A percentile compares a stretch with the other conserved stretches of the same genome.
Conservation (phyloP, 2,329 filamentous ascomycete species). For the Sclerotinia sclerotiorum region DNA sequence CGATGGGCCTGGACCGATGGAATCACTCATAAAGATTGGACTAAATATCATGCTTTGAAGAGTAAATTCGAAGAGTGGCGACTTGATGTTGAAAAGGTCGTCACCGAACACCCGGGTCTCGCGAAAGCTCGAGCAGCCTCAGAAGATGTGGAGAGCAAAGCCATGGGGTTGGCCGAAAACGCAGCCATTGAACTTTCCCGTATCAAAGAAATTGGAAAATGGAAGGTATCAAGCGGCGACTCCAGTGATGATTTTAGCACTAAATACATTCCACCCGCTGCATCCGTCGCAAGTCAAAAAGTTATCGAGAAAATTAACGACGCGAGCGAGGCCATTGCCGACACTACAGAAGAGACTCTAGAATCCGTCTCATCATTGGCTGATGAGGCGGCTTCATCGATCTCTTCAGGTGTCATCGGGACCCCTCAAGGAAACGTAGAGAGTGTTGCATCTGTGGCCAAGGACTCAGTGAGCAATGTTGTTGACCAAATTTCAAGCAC, state of each 20-base stretch:
- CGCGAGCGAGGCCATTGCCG: constrained; percentile 33
- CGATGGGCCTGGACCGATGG: constrained; percentile 92
- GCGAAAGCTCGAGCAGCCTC: constrained; percentile 65
- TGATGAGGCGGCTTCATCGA: constrained; percentile 30
- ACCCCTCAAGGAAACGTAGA: constrained; percentile 39
- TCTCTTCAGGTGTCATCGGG: constrained; percentile 33
- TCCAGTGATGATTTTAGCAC: constrained; percentile 75
- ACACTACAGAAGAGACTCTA: constrained; percentile 34
- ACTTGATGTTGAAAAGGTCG: constrained; percentile 73
- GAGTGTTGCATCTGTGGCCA: constrained; percentile 41
- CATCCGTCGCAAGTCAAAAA: constrained; percentile 46
- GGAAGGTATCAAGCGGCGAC: constrained; percentile 78
- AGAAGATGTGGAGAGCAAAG: constrained; percentile 70
- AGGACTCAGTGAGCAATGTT: constrained; percentile 35
- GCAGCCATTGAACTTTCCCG: constrained; percentile 77
- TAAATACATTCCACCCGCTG: constrained; percentile 60
- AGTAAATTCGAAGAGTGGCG: constrained; percentile 82
- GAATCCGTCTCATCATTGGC: constrained; percentile 36
- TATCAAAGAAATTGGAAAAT: constrained; percentile 79
- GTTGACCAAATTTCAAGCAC: constrained; percentile 37
- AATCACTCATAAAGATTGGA: constrained; percentile 96
- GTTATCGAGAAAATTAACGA: constrained; percentile 36
- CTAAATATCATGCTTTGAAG: constrained; percentile 87
- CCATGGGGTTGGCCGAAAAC: constrained; percentile 75
- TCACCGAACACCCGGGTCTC: constrained; percentile 71